Evolutionary conservation across 441 rosid genomes (phyloP), one percentile per base, ranked within the genome.

Genomic region (Bruguiera hainesii): DNA sequence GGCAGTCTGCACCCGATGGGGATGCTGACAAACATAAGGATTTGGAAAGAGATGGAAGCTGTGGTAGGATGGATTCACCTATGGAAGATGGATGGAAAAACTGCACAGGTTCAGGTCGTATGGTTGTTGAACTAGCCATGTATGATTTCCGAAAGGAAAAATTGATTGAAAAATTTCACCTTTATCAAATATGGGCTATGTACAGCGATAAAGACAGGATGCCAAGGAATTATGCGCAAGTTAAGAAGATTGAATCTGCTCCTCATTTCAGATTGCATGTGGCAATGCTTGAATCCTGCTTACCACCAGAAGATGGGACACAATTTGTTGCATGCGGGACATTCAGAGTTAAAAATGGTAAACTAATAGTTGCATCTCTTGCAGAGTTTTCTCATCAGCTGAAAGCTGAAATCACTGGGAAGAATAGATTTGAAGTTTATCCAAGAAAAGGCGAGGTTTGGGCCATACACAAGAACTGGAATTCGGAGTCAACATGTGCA

Each of bases 101-200:
- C 61, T 56, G 25, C 66, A 67, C 21, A 51, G 72, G 78, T 60
- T 10, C 77, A 3, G 68, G 64, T 66, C 49, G 71, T 62, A 69
- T 60, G 35, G 73, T 84, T 75, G 81, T 91, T 48, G 82, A 85
- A 55, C 75, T 86, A 55, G 83, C 84, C 65, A 76, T 70, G 65
- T 73, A 73, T 74, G 79, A 88, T 73, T 91, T 85, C 66, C 83
- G 75, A 70, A 75, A 72, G 60, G 85, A 76, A 16, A 91, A 74
- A 69, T 66, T 83, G 25, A 67, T 55, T 70, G 87, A 76, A 25
- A 88, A 81, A 71, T 88, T 87, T 67, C 56, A 42, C 33, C 42
- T 56, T 59, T 82, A 76, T 71, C 90, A 84, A 78, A 76, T 90
- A 55, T 93, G 98, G 98, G 82, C 97, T 51, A 29, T 91, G 80